Percentiles rank a stretch among this genome's conserved stretches.
phyloP scores from a whole-genome alignment of 164 flowering plant species.

The Magnolia kwangsiensis region DNA sequence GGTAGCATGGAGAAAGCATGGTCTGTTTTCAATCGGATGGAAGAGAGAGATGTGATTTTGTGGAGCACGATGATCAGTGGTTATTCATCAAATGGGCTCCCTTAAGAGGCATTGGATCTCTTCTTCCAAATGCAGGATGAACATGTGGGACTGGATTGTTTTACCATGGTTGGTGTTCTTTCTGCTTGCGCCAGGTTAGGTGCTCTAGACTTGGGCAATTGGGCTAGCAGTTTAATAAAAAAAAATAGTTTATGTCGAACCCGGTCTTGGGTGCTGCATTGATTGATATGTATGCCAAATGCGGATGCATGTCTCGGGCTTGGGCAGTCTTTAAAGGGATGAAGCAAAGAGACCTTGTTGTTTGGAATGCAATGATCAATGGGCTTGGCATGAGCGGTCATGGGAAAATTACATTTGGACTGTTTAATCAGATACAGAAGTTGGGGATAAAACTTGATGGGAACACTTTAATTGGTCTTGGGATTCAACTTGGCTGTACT shows the following conservation, averaged over 20 bases:
- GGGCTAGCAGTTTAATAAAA: conserved; percentile 16
- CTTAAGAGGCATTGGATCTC: conserved; percentile 30
- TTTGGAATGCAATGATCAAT: conserved; percentile 32
- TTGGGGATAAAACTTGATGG: conserved; percentile 23
- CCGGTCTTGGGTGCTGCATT: conserved; percentile 42
- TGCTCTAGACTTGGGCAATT: conserved; percentile 25
- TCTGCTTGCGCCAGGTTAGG: conserved; percentile 35
- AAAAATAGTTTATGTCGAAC: conserved; percentile 18
- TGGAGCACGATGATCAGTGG: conserved; percentile 32
- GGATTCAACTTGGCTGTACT: conserved; percentile 23
- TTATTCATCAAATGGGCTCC: conserved; percentile 31
- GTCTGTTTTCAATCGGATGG: conserved; percentile 25
- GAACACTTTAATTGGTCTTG: conserved; percentile 33
- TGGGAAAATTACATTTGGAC: conserved; percentile 20
- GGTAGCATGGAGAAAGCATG: conserved; percentile 30
- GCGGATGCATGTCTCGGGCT: conserved; percentile 36
- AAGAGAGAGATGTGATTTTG: conserved; percentile 25
- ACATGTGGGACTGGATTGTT: conserved; percentile 30
- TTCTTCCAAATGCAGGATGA: conserved; percentile 25
- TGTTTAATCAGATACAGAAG: conserved; percentile 28
- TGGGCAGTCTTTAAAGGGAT: conserved; percentile 27
- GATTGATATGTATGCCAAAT: conserved; percentile 71
- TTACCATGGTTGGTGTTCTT: conserved; percentile 31
- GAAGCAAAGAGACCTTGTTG: conserved; percentile 29
- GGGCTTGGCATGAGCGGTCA: conserved; percentile 31